phyloP scores from a whole-genome alignment of 495 filamentous ascomycete species.

The Trichoderma orchidacearum region DNA sequence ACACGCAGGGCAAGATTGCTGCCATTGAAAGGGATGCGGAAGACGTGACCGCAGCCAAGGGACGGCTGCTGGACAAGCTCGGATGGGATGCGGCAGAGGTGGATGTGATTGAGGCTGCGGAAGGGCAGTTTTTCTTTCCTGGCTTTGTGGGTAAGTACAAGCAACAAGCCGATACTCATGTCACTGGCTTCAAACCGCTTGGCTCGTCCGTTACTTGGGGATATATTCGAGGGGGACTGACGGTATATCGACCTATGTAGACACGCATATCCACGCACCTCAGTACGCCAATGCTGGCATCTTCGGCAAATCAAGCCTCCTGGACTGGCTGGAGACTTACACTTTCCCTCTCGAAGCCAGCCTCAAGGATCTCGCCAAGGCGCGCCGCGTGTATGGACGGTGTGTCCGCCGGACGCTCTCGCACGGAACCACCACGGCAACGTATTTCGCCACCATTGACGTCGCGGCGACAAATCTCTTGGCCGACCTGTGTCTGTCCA shows the following conservation, averaged over 20 bases:
- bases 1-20: constrained; percentile 49
- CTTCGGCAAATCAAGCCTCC: constrained; percentile 77
- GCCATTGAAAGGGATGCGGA: constrained; percentile 30
- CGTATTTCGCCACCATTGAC: constrained; percentile 85
- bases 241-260: constrained; percentile 23
- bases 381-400: constrained; percentile 53
- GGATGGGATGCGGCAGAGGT: constrained; percentile 25
- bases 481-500: constrained; percentile 57
- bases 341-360: constrained; percentile 88
- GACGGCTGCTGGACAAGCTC: constrained; percentile 16
- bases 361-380: constrained; percentile 34
- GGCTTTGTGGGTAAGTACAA: constrained; percentile 78
- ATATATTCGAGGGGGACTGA: background rate
- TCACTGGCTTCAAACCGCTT: no score
- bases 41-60: constrained; percentile 50
- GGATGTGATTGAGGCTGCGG: constrained; percentile 17
- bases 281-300: constrained; percentile 90
- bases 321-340: constrained; percentile 85
- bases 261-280: constrained; percentile 88
- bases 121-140: constrained; percentile 74
- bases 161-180: no score
- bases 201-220: background rate
- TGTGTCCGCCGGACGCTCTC: constrained; percentile 67
- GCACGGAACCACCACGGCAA: constrained; percentile 79
- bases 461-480: constrained; percentile 76